phyloP scores from a whole-genome alignment of 345 rosid species.

The Xanthoceras sorbifolium region DNA sequence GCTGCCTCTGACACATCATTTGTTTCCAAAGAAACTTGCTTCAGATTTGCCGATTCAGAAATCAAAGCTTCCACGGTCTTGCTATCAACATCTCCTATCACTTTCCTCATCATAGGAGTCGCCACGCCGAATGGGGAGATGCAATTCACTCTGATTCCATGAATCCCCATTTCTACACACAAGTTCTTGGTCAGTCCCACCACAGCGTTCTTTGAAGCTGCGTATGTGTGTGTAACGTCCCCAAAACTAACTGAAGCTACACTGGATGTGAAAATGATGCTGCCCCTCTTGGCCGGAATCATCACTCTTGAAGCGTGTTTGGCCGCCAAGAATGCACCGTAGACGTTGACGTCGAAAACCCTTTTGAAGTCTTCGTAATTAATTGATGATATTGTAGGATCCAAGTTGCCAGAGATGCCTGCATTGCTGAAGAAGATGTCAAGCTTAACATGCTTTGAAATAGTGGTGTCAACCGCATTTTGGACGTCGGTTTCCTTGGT shows the following conservation, averaged over 20 bases:
- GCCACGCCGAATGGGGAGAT: conserved; percentile 39
- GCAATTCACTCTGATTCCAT: conserved; percentile 43
- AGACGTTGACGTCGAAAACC: conserved; percentile 41
- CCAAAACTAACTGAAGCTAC: conserved; percentile 30
- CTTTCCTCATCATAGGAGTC: conserved; percentile 35
- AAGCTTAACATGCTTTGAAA: conserved; percentile 41
- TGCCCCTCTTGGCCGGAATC: conserved; percentile 43
- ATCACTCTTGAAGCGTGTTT: conserved; percentile 54
- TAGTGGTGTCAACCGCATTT: conserved; percentile 30
- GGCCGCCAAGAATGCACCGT: conserved; percentile 45
- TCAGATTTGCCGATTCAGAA: conserved; percentile 36
- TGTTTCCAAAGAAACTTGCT: conserved; percentile 31
- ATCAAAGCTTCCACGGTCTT: conserved; percentile 24
- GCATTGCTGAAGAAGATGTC: conserved; percentile 55
- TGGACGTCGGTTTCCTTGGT: conserved; percentile 35
- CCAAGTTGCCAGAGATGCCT: conserved; percentile 33
- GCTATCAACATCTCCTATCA: conserved; percentile 25
- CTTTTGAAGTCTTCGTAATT: conserved; percentile 38
- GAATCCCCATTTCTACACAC: conserved; percentile 44
- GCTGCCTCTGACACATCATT: conserved; percentile 50
- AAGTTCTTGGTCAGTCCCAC: conserved; percentile 50
- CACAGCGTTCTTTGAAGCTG: conserved; percentile 46
- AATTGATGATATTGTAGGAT: conserved; percentile 25
- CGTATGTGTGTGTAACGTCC: conserved; percentile 37
- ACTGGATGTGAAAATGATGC: conserved; percentile 48